Base-by-base conservation (phyloP, 371 early-diverging fungal species). In the Dentiscutata heterogama region DNA sequence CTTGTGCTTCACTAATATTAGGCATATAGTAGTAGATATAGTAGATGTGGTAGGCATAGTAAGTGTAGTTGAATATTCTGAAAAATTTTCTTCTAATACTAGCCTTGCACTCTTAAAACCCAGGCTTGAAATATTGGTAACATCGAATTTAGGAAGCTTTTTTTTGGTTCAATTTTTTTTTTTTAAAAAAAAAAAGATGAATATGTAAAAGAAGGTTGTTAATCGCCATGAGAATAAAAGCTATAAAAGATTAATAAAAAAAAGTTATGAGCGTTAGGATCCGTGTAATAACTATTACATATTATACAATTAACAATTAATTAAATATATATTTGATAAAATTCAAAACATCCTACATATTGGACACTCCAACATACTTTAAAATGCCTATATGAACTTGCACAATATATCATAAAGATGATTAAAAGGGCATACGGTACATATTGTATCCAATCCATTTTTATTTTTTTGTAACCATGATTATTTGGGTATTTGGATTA, bases 21-120 rank as follows among this genome's bases (percentile, higher is more conserved):
- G 60, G 18, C 8, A 60, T 60, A 14, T 58, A 58, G 58, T 5
- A 20, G 8, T 67, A 67, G 22, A 22, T 67, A 3, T n/a, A 27
- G 25, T 27, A n/a, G n/a, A 64, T 3, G 35, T 35, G 3, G 35
- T 35, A 35, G 35, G 35, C 35, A 35, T 35, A 35, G 16, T 51
- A 51, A 51, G 8, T 51, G 16, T 51, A 51, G 51, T 8, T 8
- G 16, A 51, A 51, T 51, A 51, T 8, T 51, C 51, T 51, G 8
- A 16, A 51, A 14, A 51, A 14, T 8, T 22, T 31, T 67, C 14
- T 27, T 35, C 18, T 5, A 67, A 67, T 67, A 67, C 29, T 29
- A 18, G 13, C 29, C 20, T 67, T 67, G 67, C 67, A 35, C 3
- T 67, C 29, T 67, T 67, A 67, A 67, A 67, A 67, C 20, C 4